Evolutionary conservation across 768 basidiomycete genomes (phyloP).

Genomic region (Lentinus brumalis): DNA sequence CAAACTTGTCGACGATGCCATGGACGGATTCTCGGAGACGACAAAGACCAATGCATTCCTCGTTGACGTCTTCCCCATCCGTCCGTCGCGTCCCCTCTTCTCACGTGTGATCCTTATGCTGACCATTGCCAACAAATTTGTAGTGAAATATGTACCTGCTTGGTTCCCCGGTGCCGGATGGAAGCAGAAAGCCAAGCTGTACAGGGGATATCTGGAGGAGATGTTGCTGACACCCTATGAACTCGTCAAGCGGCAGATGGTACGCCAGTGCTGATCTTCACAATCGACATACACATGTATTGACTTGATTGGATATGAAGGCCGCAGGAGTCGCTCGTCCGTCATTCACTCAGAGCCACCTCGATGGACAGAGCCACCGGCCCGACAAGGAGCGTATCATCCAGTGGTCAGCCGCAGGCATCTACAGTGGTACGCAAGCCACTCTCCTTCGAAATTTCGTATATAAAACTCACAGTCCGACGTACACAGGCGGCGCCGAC

Average conservation of each 20-base stretch:
- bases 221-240: conserved; percentile 33
- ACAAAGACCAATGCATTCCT: conserved; percentile 31
- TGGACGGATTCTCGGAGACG: conserved; percentile 22
- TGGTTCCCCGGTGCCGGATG: conserved; percentile 45
- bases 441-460: conserved; percentile 20
- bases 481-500: conserved; percentile 31
- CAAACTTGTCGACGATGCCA: conserved; percentile 31
- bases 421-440: conserved; percentile 37
- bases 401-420: conserved; percentile 54
- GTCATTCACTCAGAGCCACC: conserved; percentile 59
- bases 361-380: conserved; percentile 50
- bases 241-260: conserved; percentile 34
- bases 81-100: conserved; percentile 9
- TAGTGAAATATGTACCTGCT: conserved; percentile 37
- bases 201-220: conserved; percentile 12
- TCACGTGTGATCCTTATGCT: background rate
- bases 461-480: background rate
- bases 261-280: conserved; percentile 14
- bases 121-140: background rate
- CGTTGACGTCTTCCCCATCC: conserved; percentile 29
- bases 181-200: conserved; percentile 23
- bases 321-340: conserved; percentile 53
- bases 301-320: conserved; percentile 33
- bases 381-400: conserved; percentile 60
- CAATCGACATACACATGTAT: background rate